Percentiles rank a stretch among this genome's conserved stretches.
Conservation (phyloP, 2,329 filamentous ascomycete genomes). For the Decorospora gaudefroyi region DNA sequence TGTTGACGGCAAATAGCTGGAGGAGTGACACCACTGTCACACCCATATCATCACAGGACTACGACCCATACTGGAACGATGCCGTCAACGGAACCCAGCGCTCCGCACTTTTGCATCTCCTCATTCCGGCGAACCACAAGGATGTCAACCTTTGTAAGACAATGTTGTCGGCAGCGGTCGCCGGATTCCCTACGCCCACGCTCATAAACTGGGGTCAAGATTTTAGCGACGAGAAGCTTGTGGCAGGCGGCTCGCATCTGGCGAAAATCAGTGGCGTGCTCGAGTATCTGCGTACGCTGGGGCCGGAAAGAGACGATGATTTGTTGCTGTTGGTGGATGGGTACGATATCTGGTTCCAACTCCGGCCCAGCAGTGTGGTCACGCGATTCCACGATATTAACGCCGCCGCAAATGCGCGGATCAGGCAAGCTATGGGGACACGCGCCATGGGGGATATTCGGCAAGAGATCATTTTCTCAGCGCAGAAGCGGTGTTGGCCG, state of each 20-base stretch:
- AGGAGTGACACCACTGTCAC: too few species aligned
- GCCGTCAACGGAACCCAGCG: not conserved
- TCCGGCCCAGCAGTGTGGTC: not conserved
- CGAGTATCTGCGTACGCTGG: constrained; percentile 1
- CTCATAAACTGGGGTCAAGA: constrained; percentile 4
- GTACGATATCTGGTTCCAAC: constrained; percentile 7
- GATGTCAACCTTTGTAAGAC: constrained; percentile 7
- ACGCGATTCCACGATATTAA: constrained; percentile 5
- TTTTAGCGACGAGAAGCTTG: constrained; percentile 1
- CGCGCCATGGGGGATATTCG: not conserved
- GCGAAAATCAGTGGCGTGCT: constrained; percentile 5
- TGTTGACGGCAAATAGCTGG: too few species aligned
- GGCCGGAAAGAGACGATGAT: constrained; percentile 2
- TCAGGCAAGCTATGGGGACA: not conserved
- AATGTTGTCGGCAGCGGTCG: constrained; percentile 1
- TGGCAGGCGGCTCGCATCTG: constrained; percentile 2
- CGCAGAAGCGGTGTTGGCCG: constrained; percentile 4
- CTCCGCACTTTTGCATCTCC: not conserved
- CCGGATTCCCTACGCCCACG: constrained; percentile 3
- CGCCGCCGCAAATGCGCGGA: constrained; percentile 1
- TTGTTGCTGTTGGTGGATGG: constrained; percentile 1
- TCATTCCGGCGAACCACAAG: constrained; percentile 2
- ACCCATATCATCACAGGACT: too few species aligned
- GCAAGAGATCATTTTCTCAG: constrained; percentile 1
- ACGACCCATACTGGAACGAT: too few species aligned